Conservation (phyloP, 2,329 filamentous ascomycete genomes). For the Lomentospora prolificans region DNA sequence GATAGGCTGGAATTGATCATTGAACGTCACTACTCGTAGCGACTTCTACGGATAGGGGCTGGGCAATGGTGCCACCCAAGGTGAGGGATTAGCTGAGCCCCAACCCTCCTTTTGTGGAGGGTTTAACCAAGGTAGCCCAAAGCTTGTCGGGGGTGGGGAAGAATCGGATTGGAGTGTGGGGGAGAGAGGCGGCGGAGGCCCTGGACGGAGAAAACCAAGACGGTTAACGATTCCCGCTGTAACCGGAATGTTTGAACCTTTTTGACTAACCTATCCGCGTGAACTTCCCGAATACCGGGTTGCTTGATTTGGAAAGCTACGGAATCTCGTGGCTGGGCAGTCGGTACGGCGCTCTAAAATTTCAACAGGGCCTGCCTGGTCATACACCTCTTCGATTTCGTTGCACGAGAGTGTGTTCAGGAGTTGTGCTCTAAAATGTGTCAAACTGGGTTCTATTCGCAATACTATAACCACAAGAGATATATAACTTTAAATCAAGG, state of each 20-base stretch:
- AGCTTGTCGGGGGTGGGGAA: too few species aligned
- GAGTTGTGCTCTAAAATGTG: neutral
- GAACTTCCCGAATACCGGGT: neutral
- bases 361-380: too few species aligned
- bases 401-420: neutral
- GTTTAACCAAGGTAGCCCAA: too few species aligned
- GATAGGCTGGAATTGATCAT: too few species aligned
- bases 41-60: too few species aligned
- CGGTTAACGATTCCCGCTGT: neutral
- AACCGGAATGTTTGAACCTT: neutral
- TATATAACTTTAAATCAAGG: neutral
- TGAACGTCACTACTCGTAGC: too few species aligned
- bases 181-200: neutral
- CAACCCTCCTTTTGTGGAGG: too few species aligned
- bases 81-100: too few species aligned
- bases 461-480: neutral
- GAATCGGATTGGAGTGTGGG: neutral
- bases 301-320: neutral
- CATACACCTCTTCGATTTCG: too few species aligned
- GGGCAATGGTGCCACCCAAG: too few species aligned
- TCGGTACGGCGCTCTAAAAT: too few species aligned
- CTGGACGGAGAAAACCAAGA: neutral
- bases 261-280: neutral
- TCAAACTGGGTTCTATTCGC: neutral
- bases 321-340: neutral